phyloP scores from a whole-genome alignment of 2,329 filamentous ascomycete genomes.

The Colletotrichum tanaceti region DNA sequence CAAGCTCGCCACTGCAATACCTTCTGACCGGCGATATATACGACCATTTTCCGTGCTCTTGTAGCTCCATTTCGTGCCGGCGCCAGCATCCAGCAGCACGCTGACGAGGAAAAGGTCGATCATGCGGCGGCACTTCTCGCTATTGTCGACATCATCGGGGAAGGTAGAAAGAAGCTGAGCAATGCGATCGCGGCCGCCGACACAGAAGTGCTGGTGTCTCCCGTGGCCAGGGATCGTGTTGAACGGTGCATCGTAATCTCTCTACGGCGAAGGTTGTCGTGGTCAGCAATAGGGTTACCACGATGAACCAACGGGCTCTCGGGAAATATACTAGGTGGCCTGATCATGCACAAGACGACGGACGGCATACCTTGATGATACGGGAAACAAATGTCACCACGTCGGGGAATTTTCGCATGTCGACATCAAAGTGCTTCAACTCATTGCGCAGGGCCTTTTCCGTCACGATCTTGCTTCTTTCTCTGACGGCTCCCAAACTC shows the following conservation, averaged over 20 bases:
- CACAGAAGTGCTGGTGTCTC: slow-evolving; percentile 84
- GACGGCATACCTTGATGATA: slow-evolving; percentile 85
- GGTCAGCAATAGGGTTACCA: slow-evolving; percentile 22
- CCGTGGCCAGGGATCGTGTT: slow-evolving; percentile 84
- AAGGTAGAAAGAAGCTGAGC: slow-evolving; percentile 77
- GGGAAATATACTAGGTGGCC: not conserved
- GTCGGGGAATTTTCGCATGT: slow-evolving; percentile 84
- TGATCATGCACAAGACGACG: not conserved
- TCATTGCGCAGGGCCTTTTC: slow-evolving; percentile 82
- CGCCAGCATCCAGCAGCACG: slow-evolving; percentile 86
- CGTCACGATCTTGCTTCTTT: slow-evolving; percentile 78
- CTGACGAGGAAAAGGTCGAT: slow-evolving; percentile 84
- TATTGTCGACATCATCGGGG: slow-evolving; percentile 74
- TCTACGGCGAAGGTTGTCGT: slow-evolving; percentile 47
- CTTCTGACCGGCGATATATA: slow-evolving; percentile 86
- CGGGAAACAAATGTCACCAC: slow-evolving; percentile 90
- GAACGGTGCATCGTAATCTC: slow-evolving; percentile 68
- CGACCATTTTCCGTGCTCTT: slow-evolving; percentile 90
- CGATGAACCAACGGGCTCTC: not conserved
- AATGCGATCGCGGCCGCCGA: slow-evolving; percentile 80
- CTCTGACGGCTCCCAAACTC: slow-evolving; percentile 88
- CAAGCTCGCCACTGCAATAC: slow-evolving; percentile 78
- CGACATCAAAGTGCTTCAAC: slow-evolving; percentile 88
- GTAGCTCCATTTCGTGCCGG: slow-evolving; percentile 91
- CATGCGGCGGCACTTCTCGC: slow-evolving; percentile 79